Conservation (phyloP, 768 basidiomycete genomes). For the Lactarius deliciosus region DNA sequence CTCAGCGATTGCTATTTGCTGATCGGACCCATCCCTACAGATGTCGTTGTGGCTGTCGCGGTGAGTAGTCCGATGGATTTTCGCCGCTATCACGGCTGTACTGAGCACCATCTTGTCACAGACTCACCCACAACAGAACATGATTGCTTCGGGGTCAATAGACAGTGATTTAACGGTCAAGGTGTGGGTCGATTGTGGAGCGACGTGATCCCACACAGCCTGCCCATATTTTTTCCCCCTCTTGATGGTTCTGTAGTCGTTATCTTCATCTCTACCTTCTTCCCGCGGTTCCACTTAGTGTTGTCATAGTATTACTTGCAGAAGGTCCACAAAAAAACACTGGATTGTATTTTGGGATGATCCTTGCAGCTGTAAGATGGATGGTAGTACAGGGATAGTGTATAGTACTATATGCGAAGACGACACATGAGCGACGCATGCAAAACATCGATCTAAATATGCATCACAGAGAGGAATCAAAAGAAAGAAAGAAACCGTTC, state of each 20-base stretch:
- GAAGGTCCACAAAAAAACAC: background rate
- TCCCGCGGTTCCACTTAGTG: background rate
- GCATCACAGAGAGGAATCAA: background rate
- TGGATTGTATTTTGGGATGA: constrained; percentile 19
- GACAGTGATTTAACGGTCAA: constrained; percentile 80
- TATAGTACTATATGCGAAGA: constrained; percentile 11
- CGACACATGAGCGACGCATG: constrained; percentile 7
- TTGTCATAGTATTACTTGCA: constrained; percentile 6
- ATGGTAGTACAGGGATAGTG: constrained; percentile 26
- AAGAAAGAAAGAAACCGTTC: background rate
- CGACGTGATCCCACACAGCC: constrained; percentile 11
- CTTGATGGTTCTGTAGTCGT: constrained; percentile 1
- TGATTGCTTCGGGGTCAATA: constrained; percentile 85
- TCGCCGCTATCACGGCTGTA: constrained; percentile 4
- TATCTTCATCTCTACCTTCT: background rate
- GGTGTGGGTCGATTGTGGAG: constrained; percentile 67
- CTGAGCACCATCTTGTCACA: constrained; percentile 35
- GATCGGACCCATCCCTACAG: constrained; percentile 34
- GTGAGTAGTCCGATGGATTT: constrained; percentile 41
- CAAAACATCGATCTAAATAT: constrained; percentile 16
- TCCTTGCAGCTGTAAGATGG: constrained; percentile 18
- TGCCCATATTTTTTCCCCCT: background rate
- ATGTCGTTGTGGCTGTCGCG: constrained; percentile 80
- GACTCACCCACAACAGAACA: constrained; percentile 85
- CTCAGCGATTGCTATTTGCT: background rate